Base-by-base conservation (phyloP, 2,329 filamentous ascomycete genomes). In the Dactylellina cionopaga region DNA sequence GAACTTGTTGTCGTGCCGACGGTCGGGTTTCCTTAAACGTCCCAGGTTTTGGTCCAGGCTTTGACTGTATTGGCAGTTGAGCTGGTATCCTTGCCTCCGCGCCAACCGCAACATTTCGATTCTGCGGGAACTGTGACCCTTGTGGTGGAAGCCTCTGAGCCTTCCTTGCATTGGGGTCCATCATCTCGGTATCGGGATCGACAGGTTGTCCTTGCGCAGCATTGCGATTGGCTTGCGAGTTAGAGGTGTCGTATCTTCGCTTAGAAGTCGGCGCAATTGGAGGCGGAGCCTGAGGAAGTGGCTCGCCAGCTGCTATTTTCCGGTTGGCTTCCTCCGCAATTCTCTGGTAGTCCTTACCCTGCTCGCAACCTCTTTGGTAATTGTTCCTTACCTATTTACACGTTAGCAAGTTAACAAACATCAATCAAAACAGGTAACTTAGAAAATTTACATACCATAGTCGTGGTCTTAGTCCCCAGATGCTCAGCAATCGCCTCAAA, bases 401-500 rank as follows among this genome's bases (percentile, higher is more conserved):
- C 58, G 62, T 78, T 75, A 78, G 74, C 76, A 75, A 33, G 72
- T 60, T 59, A 74, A n/a, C n/a, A n/a, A n/a, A n/a, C n/a, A n/a
- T 76, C 47, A 74, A 66, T 74, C 75, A 76, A 77, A 76, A 78
- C 37, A n/a, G 5, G 39, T 43, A 41, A 19, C n/a, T n/a, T n/a
- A 5, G 1, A 19, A 51, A 22, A 41, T 6, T 51, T 44, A 78
- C 84, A 79, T 83, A 91, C 91, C 91, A 95, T 95, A n/a, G 90
- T 90, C 63, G 89, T 86, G 15, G 91, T 94, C 81, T 94, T 94
- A 3, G 90, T 92, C 52, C 89, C 89, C 89, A 95, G 92, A 76
- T 92, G 88, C 55, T 84, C 84, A 39, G 91, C 89, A 80, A 94
- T 94, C 3, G 86, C 86, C 51, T 83, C 82, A 87, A 90, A 95